Base-by-base conservation (phyloP, 2,329 filamentous ascomycete species). In the Sphaerulina musiva region DNA sequence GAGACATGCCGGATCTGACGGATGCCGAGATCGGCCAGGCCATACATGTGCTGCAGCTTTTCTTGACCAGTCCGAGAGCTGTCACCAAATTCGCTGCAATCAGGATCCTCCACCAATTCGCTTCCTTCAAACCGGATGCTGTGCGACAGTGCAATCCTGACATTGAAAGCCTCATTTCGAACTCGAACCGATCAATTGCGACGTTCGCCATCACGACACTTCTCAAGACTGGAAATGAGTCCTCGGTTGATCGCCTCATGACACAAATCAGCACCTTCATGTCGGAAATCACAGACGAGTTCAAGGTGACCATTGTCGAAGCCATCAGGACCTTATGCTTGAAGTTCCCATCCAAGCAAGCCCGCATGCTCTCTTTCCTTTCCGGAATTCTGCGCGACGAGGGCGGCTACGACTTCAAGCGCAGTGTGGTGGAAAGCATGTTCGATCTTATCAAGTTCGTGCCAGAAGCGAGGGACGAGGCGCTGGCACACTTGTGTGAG, bases 291-390 rank as follows among this genome's bases (percentile, higher is more conserved):
- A 96, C 92, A 6, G 93, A 98, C 69, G 93, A 98, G 73, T 98
- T 98, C 80, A 98, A 97, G 79, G 95, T 98, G 63, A 98, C 93
- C n/a, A 95, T 98, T 66, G 92, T 98, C 42, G 93, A 98, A 73
- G 93, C 93, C 41, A 96, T 98, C 68, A 87, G 93, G 57, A 97
- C 93, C 3, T 77, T 98, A 40, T 97, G 92, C 71, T 78, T 98
- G 64, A 98, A 98, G 75, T 98, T 98, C 76, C 93, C 93, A 34
- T 91, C 83, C 76, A 98, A 98, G 76, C 93, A 98, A 74, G 92
- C 92, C 45, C 91, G 90, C 59, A 97, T 98, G 91, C 84, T 98
- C 49, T 84, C 89, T 48, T 98, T 98, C 82, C 81, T 98, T 46
- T 95, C 92, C 67, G 89, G 91, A n/a, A 95, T 97, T 55, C 78